phyloP scores from a whole-genome alignment of 805 yeast species.

The Debaryomyces tyrocola region DNA sequence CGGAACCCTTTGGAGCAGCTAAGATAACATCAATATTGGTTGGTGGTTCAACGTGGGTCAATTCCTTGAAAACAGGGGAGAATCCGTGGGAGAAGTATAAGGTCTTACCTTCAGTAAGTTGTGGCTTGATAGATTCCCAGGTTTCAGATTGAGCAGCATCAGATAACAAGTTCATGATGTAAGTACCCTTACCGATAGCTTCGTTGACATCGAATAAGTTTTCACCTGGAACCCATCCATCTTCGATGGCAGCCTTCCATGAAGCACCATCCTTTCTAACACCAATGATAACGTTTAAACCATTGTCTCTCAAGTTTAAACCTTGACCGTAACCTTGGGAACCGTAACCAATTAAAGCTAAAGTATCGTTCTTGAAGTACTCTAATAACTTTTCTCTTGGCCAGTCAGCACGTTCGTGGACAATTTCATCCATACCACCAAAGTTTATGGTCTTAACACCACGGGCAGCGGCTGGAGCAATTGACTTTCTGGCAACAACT shows the following conservation, averaged over 20 bases:
- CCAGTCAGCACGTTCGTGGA: slow-evolving; percentile 99
- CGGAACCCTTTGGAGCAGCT: slow-evolving; percentile 99
- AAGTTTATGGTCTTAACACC: slow-evolving; percentile 97
- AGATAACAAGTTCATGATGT: slow-evolving; percentile 95
- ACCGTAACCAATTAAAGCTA: slow-evolving; percentile 98
- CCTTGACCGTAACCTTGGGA: slow-evolving; percentile 99
- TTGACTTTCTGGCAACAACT: slow-evolving; percentile 36
- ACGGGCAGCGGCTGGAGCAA: slow-evolving; percentile 62
- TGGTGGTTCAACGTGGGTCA: slow-evolving; percentile 96
- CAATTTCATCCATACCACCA: slow-evolving; percentile 92
- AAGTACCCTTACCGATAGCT: slow-evolving; percentile 90
- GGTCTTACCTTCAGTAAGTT: slow-evolving; percentile 95
- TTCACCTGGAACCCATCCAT: slow-evolving; percentile 99
- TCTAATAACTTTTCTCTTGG: slow-evolving; percentile 94
- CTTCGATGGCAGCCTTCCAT: slow-evolving; percentile 99
- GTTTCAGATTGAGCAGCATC: slow-evolving; percentile 99
- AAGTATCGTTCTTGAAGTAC: slow-evolving; percentile 96
- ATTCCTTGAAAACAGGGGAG: slow-evolving; percentile 98
- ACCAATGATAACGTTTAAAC: slow-evolving; percentile 96
- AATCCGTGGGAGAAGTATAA: slow-evolving; percentile 99
- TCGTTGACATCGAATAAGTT: slow-evolving; percentile 93
- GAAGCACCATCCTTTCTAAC: slow-evolving; percentile 98
- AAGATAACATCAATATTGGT: slow-evolving; percentile 91
- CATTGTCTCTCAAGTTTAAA: slow-evolving; percentile 98
- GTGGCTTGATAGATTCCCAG: slow-evolving; percentile 84